Evolutionary conservation across 805 yeast species (phyloP).

Genomic region (Lachancea nothofagi): DNA sequence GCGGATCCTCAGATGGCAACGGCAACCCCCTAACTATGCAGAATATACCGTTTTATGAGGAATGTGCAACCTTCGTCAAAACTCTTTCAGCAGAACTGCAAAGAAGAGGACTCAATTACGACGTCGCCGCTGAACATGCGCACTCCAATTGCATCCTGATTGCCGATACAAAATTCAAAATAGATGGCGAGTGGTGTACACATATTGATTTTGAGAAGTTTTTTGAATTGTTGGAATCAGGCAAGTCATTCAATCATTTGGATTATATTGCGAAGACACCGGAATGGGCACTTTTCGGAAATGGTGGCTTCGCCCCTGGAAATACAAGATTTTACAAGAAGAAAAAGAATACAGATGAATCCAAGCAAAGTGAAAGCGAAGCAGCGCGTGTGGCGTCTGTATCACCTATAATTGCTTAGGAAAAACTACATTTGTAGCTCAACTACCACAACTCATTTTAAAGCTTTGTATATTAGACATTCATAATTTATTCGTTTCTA

Average conservation of each 20-base stretch:
- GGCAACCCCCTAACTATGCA: constrained; percentile 92
- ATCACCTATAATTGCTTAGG: too few relatives aligned
- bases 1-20: constrained; percentile 80
- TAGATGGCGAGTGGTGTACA: constrained; percentile 74
- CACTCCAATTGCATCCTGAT: constrained; percentile 88
- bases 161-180: constrained; percentile 68
- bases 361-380: not conserved
- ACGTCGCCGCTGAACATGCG: constrained; percentile 90
- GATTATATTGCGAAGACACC: constrained; percentile 83
- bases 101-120: constrained; percentile 65
- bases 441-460: too few relatives aligned
- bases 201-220: constrained; percentile 79
- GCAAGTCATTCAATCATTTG: constrained; percentile 64
- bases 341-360: constrained; percentile 34
- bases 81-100: constrained; percentile 56
- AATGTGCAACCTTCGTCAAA: constrained; percentile 71
- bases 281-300: constrained; percentile 86
- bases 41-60: constrained; percentile 90
- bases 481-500: too few relatives aligned
- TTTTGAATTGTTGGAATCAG: constrained; percentile 61
- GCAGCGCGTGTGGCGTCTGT: too few relatives aligned
- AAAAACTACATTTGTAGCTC: too few relatives aligned
- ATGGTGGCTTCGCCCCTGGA: constrained; percentile 87
- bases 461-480: not conserved
- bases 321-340: constrained; percentile 66